Conservation (phyloP, 306 rosid genomes). For the Quercus suber region DNA sequence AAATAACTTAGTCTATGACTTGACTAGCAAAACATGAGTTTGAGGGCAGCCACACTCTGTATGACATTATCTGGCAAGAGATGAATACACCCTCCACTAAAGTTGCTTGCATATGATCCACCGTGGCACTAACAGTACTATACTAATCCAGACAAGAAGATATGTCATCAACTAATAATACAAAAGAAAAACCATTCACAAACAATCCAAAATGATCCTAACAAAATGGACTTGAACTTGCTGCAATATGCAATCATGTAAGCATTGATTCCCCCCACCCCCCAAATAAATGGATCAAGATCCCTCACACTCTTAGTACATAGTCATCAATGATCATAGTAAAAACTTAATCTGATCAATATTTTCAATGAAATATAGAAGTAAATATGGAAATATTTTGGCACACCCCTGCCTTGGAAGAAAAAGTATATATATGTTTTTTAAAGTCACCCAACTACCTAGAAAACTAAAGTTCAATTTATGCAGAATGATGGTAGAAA, state of each 20-base stretch:
- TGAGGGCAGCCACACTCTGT: background rate
- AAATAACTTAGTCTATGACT: background rate
- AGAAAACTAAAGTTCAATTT: background rate
- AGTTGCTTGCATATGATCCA: background rate
- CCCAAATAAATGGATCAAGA: background rate
- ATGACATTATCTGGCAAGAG: background rate
- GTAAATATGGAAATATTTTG: background rate
- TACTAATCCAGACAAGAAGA: background rate
- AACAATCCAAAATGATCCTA: background rate
- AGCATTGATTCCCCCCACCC: background rate
- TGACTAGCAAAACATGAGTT: background rate
- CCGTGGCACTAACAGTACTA: background rate
- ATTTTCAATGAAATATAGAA: background rate
- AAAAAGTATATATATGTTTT: background rate
- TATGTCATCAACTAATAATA: background rate
- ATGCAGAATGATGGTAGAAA: background rate
- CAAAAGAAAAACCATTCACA: background rate
- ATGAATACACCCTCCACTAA: background rate
- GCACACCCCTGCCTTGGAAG: background rate
- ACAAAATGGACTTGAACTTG: background rate
- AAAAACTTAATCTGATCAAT: background rate
- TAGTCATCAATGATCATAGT: background rate
- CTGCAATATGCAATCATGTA: background rate
- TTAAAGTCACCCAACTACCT: background rate
- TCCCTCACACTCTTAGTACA: background rate